Base-by-base conservation (phyloP, 352 stramenopile genomes). In the Globisporangium perplexum region DNA sequence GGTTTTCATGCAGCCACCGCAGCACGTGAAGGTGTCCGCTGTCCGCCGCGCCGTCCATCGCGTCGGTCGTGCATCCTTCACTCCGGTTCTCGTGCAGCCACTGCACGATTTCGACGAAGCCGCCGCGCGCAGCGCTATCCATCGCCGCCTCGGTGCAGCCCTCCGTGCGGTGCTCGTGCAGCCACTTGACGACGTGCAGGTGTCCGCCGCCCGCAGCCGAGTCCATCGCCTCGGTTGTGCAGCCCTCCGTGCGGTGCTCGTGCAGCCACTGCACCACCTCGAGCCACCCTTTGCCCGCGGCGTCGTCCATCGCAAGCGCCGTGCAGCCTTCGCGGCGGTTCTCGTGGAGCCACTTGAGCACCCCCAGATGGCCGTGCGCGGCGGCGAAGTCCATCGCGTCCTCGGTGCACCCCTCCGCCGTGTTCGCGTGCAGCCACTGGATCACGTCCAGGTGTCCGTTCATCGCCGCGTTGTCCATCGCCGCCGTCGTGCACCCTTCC, bases 81-180 rank as follows among this genome's bases (percentile, higher is more conserved):
- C 12, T 23, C 2, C 53, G 53, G 22, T 62, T 12, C 33, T 30
- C 22, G n/a, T 66, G 59, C 15, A 61, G 39, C 47, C 47, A 61
- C 22, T 51, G 48, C 15, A 61, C 36, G 12, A 58, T 23, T 5
- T 51, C 49, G 33, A 57, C 39, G 15, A 59, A 43, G 10, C 55
- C 55, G 30, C 39, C 33, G 28, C 50, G 48, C 18, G 41, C 55
- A 1, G 55, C 48, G 12, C 35, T 47, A 31, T 62, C 49, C 55
- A 62, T 60, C 31, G 55, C 55, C 42, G 38, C 26, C 23, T 55
- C 47, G n/a, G 77, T 86, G 51, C 72, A 83, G 20, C 77, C 74
- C 38, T 86, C 77, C 7, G 35, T 61, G 14, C 75, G 71, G 53
- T 86, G 55, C 30, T 60, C 47, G 43, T 88, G 73, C 7, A 87